A percentile compares a stretch with the other conserved stretches of the same genome.
These are phyloP conservation scores for Phyllosticta ampelicida DNA, from an alignment of 2,329 filamentous ascomycete species.

Conservation along the genomic window DNA sequence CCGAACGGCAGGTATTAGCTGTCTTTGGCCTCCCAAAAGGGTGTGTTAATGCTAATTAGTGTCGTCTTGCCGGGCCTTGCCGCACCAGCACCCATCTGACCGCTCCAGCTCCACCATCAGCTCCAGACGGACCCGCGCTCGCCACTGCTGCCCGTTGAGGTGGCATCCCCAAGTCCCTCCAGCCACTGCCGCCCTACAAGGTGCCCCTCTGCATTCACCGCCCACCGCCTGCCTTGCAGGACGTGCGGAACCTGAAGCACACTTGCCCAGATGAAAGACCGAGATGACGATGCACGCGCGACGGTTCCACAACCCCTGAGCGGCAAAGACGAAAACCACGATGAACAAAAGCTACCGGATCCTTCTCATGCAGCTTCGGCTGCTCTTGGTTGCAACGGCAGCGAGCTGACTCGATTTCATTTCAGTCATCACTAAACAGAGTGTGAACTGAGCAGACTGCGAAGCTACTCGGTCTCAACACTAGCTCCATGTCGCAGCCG, in stretches of 20 bases:
- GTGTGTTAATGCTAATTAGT: background rate
- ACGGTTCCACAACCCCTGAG: background rate
- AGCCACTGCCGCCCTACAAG: background rate
- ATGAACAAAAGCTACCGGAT: background rate
- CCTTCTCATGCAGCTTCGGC: background rate
- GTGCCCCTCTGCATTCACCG: background rate
- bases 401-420: background rate
- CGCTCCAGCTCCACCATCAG: too few relatives aligned
- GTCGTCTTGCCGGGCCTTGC: background rate
- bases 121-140: too few relatives aligned
- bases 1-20: background rate
- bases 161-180: too few relatives aligned
- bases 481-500: background rate
- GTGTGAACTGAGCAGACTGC: background rate
- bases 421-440: background rate
- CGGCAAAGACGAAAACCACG: background rate
- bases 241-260: slow-evolving; percentile 6
- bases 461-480: background rate
- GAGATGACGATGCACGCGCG: slow-evolving; percentile 9
- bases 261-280: slow-evolving; percentile 5
- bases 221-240: background rate
- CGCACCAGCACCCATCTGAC: too few relatives aligned
- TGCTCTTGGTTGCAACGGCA: background rate
- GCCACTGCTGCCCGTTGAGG: too few relatives aligned
- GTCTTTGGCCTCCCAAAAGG: background rate